Conservation (phyloP, 768 basidiomycete species). For the Galerina marginata region DNA sequence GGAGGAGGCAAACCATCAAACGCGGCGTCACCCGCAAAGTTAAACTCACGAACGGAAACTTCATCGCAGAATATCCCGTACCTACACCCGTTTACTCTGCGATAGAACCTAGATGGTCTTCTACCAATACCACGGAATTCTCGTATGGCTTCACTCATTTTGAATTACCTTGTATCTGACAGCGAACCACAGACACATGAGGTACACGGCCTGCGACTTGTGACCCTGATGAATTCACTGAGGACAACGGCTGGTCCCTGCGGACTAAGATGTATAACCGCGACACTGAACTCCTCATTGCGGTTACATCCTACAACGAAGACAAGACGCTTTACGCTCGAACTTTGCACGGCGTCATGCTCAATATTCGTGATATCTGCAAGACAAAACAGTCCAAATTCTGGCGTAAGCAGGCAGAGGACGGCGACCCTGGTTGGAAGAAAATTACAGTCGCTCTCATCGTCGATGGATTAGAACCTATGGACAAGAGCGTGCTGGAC, state of each 20-base stretch:
- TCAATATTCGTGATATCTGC: constrained; percentile 98
- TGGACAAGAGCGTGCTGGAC: constrained; percentile 95
- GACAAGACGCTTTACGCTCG: constrained; percentile 91
- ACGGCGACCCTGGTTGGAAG: constrained; percentile 89
- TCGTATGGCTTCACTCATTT: constrained; percentile 59
- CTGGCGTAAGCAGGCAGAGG: constrained; percentile 83
- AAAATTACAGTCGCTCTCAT: constrained; percentile 89
- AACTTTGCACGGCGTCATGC: constrained; percentile 94
- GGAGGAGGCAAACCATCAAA: constrained; percentile 88
- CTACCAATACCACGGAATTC: constrained; percentile 84
- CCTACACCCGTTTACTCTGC: constrained; percentile 85
- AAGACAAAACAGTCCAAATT: constrained; percentile 94
- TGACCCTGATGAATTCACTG: constrained; percentile 88
- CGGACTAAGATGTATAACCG: constrained; percentile 87
- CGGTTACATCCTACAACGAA: constrained; percentile 93
- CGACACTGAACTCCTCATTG: constrained; percentile 91
- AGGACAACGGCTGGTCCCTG: constrained; percentile 82
- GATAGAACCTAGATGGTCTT: constrained; percentile 79
- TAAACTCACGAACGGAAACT: constrained; percentile 92
- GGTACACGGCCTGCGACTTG: constrained; percentile 93
- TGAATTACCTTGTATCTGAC: neutral
- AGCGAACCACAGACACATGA: constrained; percentile 70
- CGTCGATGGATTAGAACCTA: constrained; percentile 90
- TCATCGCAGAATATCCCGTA: constrained; percentile 88
- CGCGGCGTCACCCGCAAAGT: constrained; percentile 93